These are phyloP conservation scores for Raffaelea arxii DNA, from an alignment of 2,329 filamentous ascomycete genomes.

Conservation along the genomic window DNA sequence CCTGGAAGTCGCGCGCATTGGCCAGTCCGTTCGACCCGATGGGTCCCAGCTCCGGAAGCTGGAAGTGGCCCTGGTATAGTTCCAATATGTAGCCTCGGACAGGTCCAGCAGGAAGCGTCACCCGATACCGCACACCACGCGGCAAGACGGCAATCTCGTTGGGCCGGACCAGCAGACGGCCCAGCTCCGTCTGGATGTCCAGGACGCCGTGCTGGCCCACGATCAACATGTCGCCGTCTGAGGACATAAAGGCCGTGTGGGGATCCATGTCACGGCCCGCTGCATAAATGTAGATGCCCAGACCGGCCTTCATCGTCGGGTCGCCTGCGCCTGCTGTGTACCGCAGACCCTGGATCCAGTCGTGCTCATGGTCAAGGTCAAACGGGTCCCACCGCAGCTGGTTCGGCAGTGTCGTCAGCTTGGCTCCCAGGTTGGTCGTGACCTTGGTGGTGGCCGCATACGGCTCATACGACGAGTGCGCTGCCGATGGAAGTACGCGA, in stretches of 20 bases:
- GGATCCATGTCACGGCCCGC: slow-evolving; percentile 67
- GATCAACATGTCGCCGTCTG: slow-evolving; percentile 70
- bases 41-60: slow-evolving; percentile 60
- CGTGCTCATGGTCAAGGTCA: slow-evolving; percentile 47
- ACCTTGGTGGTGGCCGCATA: not conserved
- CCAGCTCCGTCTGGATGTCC: slow-evolving; percentile 69
- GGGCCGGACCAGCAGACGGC: slow-evolving; percentile 59
- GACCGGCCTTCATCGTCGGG: slow-evolving; percentile 63
- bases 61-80: slow-evolving; percentile 61
- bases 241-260: slow-evolving; percentile 69
- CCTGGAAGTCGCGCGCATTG: slow-evolving; percentile 65
- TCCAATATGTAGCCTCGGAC: slow-evolving; percentile 65
- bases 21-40: slow-evolving; percentile 65
- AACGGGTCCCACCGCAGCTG: slow-evolving; percentile 72
- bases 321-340: slow-evolving; percentile 71
- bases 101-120: slow-evolving; percentile 47
- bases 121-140: slow-evolving; percentile 62
- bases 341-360: slow-evolving; percentile 49
- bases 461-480: slow-evolving; percentile 29
- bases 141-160: slow-evolving; percentile 71
- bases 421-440: slow-evolving; percentile 15
- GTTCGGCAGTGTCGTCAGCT: slow-evolving; percentile 67
- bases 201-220: slow-evolving; percentile 64
- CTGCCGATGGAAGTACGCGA: slow-evolving; percentile 54
- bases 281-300: slow-evolving; percentile 74